Evolutionary conservation across 2,329 filamentous ascomycete genomes (phyloP), one percentile per base, ranked within the genome.

Genomic region (Cladosporium halotolerans): DNA sequence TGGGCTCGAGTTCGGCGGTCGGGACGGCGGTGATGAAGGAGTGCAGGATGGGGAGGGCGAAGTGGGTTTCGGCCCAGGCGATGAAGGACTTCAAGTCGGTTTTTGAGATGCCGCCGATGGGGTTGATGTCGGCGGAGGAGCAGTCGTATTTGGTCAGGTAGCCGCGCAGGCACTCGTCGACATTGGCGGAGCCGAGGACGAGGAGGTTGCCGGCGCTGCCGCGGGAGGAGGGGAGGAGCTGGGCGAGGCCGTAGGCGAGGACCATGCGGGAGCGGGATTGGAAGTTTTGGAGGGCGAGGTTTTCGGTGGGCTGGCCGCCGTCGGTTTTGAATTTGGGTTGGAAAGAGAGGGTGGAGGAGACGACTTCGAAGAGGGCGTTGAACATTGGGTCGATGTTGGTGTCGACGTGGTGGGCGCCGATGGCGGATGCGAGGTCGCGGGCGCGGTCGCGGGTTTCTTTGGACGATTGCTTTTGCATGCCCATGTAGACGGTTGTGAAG

Each of bases 101-200:
- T 67, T 89, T 89, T 54, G 73, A 77, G 53, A 83, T 80, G 9
- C 76, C 76, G 13, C 81, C 83, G 47, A 86, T 84, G 3, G 83
- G 83, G 60, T 85, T 82, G 64, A 84, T 72, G 60, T 76, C 73
- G 13, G 74, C 74, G n/a, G 67, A 70, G 7, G 63, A 69, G 62
- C 78, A 81, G 64, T 88, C 85, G 63, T 88, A 88, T 68, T 88
- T 88, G n/a, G 85, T 88, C 18, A 86, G 72, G 66, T 88, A 83
- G 16, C 76, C 77, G 28, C 77, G 71, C 23, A 81, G 68, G 56
- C 72, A 73, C 60, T 80, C 79, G 60, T 80, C 83, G 3, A 87
- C 84, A 61, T 88, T 88, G 1, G 81, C 82, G 16, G 76, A 80
- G 13, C 83, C 85, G 0, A 89, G 74, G 0, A 89, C 83, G 3